Percentiles rank a stretch among this genome's conserved stretches.
Evolutionary conservation across 345 rosid genomes (phyloP).

Genomic region (Gossypium herbaceum): DNA sequence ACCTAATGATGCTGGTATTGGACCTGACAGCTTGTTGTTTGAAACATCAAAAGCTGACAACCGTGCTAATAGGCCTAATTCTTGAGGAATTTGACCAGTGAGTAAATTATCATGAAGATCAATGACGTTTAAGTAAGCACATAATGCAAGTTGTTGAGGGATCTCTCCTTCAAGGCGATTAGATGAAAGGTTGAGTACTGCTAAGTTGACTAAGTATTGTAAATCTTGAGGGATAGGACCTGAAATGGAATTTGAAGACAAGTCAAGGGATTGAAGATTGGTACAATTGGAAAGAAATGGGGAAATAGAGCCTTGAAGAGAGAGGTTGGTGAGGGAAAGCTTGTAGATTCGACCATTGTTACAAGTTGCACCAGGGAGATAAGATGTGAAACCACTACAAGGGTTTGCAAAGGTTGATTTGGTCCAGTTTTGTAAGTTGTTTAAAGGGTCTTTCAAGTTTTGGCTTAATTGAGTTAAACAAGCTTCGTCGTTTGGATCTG

Average conservation of each 20-base stretch:
- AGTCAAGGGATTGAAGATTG: conserved; percentile 83
- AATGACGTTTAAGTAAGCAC: conserved; percentile 85
- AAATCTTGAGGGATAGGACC: conserved; percentile 76
- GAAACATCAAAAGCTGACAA: conserved; percentile 82
- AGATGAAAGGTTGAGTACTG: conserved; percentile 82
- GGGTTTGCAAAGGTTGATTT: conserved; percentile 53
- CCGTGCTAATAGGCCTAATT: conserved; percentile 61
- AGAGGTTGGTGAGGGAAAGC: conserved; percentile 61
- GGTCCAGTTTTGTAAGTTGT: conserved; percentile 83
- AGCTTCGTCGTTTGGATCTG: conserved; percentile 64
- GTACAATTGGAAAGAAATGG: conserved; percentile 81
- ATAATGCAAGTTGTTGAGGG: conserved; percentile 69
- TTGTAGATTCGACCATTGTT: conserved; percentile 93
- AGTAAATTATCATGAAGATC: conserved; percentile 77
- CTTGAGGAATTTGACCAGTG: conserved; percentile 66
- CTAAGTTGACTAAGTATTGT: conserved; percentile 73
- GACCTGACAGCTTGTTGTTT: conserved; percentile 60
- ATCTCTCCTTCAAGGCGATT: conserved; percentile 69
- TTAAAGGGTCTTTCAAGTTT: conserved; percentile 60
- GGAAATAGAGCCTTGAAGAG: conserved; percentile 75
- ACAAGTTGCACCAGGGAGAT: conserved; percentile 73
- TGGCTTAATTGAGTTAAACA: conserved; percentile 52
- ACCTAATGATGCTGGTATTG: conserved; percentile 59
- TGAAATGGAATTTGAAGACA: conserved; percentile 71
- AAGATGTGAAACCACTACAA: conserved; percentile 70